Percentiles rank a stretch among this genome's conserved stretches.
Conservation (phyloP, 2,329 filamentous ascomycete genomes). For the Raffaelea ambrosiae region DNA sequence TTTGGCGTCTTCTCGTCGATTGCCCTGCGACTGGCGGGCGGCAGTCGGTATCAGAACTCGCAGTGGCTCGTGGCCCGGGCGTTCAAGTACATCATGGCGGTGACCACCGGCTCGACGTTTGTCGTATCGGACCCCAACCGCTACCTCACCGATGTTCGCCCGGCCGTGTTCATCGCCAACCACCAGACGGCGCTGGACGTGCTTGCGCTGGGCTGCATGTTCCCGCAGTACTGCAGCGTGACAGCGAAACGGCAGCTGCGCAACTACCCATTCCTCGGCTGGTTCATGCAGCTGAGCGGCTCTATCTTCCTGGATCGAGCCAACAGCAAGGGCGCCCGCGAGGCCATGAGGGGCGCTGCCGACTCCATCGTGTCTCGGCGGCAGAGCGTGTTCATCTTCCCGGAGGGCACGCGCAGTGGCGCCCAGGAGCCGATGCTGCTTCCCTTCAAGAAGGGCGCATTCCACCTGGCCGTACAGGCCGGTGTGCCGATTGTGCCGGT, state of each 20-base stretch:
- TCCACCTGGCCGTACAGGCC: slow-evolving; percentile 90
- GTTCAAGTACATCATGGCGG: slow-evolving; percentile 73
- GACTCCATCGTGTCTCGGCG: slow-evolving; percentile 63
- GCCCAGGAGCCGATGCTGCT: slow-evolving; percentile 70
- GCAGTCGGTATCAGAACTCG: slow-evolving; percentile 54
- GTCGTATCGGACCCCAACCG: slow-evolving; percentile 59
- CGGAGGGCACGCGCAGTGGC: slow-evolving; percentile 90
- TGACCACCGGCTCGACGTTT: slow-evolving; percentile 71
- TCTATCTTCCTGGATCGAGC: slow-evolving; percentile 92
- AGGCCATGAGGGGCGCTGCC: slow-evolving; percentile 78
- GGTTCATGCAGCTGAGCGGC: slow-evolving; percentile 85
- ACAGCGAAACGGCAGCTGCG: slow-evolving; percentile 84
- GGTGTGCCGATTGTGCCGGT: slow-evolving; percentile 88
- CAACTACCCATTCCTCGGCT: slow-evolving; percentile 75
- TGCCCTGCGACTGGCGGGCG: slow-evolving; percentile 60
- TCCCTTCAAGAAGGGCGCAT: slow-evolving; percentile 98
- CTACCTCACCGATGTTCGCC: slow-evolving; percentile 55
- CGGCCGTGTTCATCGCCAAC: slow-evolving; percentile 87
- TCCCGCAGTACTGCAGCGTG: slow-evolving; percentile 85
- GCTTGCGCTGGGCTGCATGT: slow-evolving; percentile 79
- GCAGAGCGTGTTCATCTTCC: slow-evolving; percentile 80
- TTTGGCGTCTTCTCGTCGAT: slow-evolving; percentile 74
- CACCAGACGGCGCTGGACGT: slow-evolving; percentile 97
- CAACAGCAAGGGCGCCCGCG: slow-evolving; percentile 72
- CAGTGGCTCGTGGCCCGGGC: slow-evolving; percentile 77